Conservation (phyloP, 2,329 filamentous ascomycete species). For the Aureobasidium zeae region DNA sequence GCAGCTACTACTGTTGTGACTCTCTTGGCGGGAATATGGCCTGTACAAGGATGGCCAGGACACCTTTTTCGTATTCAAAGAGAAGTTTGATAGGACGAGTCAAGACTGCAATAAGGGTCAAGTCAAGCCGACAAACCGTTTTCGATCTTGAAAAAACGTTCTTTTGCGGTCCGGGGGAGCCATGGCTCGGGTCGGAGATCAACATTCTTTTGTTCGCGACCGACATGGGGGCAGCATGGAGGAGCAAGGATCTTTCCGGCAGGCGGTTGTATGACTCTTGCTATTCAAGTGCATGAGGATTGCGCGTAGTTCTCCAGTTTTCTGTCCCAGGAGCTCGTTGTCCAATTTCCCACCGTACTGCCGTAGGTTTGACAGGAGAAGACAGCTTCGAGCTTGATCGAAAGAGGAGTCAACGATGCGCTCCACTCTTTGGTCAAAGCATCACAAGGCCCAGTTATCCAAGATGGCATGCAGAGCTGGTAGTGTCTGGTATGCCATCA, state of each 20-base stretch:
- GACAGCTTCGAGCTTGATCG: too few relatives aligned
- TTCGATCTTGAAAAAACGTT: constrained; percentile 4
- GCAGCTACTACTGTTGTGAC: neutral
- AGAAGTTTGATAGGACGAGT: constrained; percentile 9
- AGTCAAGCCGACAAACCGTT: constrained; percentile 9
- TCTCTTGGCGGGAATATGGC: constrained; percentile 1
- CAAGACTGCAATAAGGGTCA: too few relatives aligned
- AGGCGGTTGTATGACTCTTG: too few relatives aligned
- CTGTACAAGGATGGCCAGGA: neutral
- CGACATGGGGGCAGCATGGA: constrained; percentile 8
- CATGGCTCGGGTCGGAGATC: constrained; percentile 11
- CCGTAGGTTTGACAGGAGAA: constrained; percentile 3
- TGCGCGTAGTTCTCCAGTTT: constrained; percentile 13
- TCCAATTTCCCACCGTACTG: constrained; percentile 8
- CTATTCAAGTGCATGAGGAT: constrained; percentile 3
- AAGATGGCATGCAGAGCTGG: constrained; percentile 9
- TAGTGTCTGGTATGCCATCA: neutral
- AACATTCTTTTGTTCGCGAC: constrained; percentile 2
- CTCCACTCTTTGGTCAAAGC: too few relatives aligned
- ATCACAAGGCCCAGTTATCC: neutral
- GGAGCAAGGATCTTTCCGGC: constrained; percentile 7
- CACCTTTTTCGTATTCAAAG: constrained; percentile 1
- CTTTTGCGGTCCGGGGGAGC: constrained; percentile 7
- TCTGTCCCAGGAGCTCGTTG: neutral
- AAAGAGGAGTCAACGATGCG: too few relatives aligned